phyloP scores from a whole-genome alignment of 2,329 filamentous ascomycete genomes.

The Magnaporthiopsis incrustans region DNA sequence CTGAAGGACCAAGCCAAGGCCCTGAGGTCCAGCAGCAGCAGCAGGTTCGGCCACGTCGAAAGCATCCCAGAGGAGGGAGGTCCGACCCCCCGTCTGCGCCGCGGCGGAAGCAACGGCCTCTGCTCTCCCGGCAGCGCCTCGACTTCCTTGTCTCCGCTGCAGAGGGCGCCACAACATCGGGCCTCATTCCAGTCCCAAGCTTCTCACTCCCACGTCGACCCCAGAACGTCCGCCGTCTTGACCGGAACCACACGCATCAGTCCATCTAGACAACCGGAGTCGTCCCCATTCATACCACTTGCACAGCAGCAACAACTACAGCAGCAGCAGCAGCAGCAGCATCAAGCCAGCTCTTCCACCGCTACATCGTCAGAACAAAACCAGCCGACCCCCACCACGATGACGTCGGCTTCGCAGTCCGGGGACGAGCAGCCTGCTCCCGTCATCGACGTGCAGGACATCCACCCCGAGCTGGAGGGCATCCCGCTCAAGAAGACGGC shows the following conservation, averaged over 20 bases:
- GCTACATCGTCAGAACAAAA: slow-evolving; percentile 7
- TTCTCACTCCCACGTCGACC: background rate
- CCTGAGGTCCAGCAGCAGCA: background rate
- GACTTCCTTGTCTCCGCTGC: background rate
- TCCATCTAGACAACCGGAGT: slow-evolving; percentile 2
- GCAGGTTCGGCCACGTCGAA: slow-evolving; percentile 1
- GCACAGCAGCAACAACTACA: background rate
- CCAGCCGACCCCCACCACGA: slow-evolving; percentile 5
- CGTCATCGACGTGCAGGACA: slow-evolving; percentile 49
- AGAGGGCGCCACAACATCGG: background rate
- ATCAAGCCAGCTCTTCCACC: background rate
- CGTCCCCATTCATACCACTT: slow-evolving; percentile 6
- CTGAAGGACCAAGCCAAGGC: slow-evolving; percentile 11
- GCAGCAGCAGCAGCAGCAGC: background rate
- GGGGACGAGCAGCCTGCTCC: slow-evolving; percentile 27
- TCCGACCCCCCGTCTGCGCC: background rate
- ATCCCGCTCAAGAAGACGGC: slow-evolving; percentile 48
- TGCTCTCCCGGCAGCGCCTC: background rate
- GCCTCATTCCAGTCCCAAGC: background rate
- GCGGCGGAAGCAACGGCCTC: background rate
- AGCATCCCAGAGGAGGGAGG: slow-evolving; percentile 5
- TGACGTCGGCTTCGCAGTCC: slow-evolving; percentile 8
- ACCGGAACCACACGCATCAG: background rate
- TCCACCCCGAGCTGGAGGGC: slow-evolving; percentile 52
- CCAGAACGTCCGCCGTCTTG: background rate